Evolutionary conservation across 768 basidiomycete genomes (phyloP).

Genomic region (Pleurotus ostreatus): DNA sequence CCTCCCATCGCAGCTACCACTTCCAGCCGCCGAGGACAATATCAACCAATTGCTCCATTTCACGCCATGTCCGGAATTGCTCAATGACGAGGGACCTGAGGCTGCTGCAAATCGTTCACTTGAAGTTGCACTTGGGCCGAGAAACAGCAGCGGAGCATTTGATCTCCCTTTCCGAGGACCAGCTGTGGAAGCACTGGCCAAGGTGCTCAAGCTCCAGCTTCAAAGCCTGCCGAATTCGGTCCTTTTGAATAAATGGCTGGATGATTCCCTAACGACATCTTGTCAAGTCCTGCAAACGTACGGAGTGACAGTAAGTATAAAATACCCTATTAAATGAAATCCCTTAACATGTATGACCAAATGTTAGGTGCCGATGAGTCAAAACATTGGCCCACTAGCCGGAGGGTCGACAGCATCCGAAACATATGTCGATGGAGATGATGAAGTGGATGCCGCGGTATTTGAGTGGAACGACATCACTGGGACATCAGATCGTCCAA

Average conservation of each 20-base stretch:
- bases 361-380: background rate
- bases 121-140: slow-evolving; percentile 4
- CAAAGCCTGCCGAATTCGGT: background rate
- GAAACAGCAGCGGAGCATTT: background rate
- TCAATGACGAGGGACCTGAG: slow-evolving; percentile 7
- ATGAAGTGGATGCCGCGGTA: too few relatives aligned
- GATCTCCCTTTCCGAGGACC: slow-evolving; percentile 6
- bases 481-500: too few relatives aligned
- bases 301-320: background rate
- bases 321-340: background rate
- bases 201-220: slow-evolving; percentile 4
- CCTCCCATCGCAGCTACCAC: background rate
- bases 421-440: too few relatives aligned
- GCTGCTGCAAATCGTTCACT: slow-evolving; percentile 7
- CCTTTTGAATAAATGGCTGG: slow-evolving; percentile 8
- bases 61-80: slow-evolving; percentile 4
- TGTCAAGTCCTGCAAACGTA: background rate
- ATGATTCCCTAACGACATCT: background rate
- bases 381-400: background rate
- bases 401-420: background rate
- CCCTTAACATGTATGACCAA: background rate
- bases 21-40: background rate
- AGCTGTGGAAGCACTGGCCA: background rate
- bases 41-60: slow-evolving; percentile 1
- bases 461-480: too few relatives aligned